Base-by-base conservation (phyloP, 371 early-diverging fungal species). In the Rhizopus stolonifer region DNA sequence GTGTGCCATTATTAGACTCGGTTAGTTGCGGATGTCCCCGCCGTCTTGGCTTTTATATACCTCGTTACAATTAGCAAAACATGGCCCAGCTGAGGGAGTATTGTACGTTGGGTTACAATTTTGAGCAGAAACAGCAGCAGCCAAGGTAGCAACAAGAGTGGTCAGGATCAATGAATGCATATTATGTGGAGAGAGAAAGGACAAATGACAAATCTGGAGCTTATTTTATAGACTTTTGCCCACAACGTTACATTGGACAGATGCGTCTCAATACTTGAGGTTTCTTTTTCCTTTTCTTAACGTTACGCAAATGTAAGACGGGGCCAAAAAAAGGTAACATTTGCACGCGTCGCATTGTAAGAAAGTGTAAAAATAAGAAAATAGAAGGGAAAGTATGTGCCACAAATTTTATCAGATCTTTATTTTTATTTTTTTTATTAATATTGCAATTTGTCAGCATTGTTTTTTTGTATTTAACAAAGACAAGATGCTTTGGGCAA, bases 71-170 rank as follows among this genome's bases (percentile, higher is more conserved):
- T 58, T 49, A 5, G 52, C 42, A 34, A 68, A 70, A 50, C 74
- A 74, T 9, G 39, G 21, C n/a, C 61, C 51, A 38, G 64, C 60
- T 8, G 51, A 24, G 25, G 65, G 22, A n/a, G 61, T 64, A 22
- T 70, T 64, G 32, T 59, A 74, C 19, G 66, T 49, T 18, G 74
- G 67, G 14, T 70, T 74, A 42, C 74, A 74, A 33, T 61, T 43
- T 18, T 46, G 33, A 24, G 69, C 64, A 39, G 59, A 52, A 22
- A 50, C 62, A 39, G 23, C 34, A 39, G 39, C 24, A 38, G 53
- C 49, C 1, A 36, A 0, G 32, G 56, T 49, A 7, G 53, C 50
- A 32, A 43, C 58, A 51, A 50, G 19, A 46, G 61, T 49, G 15
- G 48, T 58, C 19, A 38, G n/a, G 38, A 31, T 19, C 24, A 52